These are phyloP conservation scores for Trichoderma guizhouense DNA, from an alignment of 2,329 filamentous ascomycete genomes.

Conservation along the genomic window DNA sequence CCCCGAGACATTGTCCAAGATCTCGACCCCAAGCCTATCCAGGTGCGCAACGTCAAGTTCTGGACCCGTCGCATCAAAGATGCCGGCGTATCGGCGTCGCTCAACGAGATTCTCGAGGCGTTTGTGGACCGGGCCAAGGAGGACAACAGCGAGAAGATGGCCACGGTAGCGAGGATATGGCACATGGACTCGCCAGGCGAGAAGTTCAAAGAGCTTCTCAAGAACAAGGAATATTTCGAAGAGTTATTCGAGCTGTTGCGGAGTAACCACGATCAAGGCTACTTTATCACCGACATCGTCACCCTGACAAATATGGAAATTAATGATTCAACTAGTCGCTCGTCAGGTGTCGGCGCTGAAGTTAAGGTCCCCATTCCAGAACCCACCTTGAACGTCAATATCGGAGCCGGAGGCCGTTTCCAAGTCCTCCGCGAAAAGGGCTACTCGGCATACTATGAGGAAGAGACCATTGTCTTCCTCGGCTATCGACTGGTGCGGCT, in stretches of 20 bases:
- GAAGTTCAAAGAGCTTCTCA: constrained; percentile 30
- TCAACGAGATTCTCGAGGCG: constrained; percentile 28
- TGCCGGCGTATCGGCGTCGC: constrained; percentile 24
- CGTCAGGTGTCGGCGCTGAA: constrained; percentile 18
- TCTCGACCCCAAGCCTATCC: constrained; percentile 29
- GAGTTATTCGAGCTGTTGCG: constrained; percentile 29
- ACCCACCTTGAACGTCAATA: constrained; percentile 22
- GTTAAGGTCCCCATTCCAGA: constrained; percentile 23
- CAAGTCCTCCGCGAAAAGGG: constrained; percentile 25
- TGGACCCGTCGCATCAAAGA: constrained; percentile 29
- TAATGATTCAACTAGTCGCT: constrained; percentile 18
- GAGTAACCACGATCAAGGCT: constrained; percentile 25
- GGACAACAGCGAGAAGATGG: constrained; percentile 23
- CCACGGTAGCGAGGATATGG: constrained; percentile 30
- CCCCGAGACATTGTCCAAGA: constrained; percentile 26
- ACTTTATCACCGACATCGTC: constrained; percentile 30
- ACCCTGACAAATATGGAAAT: constrained; percentile 28
- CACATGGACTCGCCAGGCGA: constrained; percentile 31
- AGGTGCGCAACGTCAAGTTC: constrained; percentile 29
- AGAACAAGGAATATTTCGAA: constrained; percentile 27
- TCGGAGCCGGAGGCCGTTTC: constrained; percentile 21
- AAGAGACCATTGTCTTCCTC: constrained; percentile 30
- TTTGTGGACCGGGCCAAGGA: constrained; percentile 27
- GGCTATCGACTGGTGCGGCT: constrained; percentile 28
- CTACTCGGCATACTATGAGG: constrained; percentile 26